phyloP scores from a whole-genome alignment of 257 asterid genomes.

The Fraxinus anomala region DNA sequence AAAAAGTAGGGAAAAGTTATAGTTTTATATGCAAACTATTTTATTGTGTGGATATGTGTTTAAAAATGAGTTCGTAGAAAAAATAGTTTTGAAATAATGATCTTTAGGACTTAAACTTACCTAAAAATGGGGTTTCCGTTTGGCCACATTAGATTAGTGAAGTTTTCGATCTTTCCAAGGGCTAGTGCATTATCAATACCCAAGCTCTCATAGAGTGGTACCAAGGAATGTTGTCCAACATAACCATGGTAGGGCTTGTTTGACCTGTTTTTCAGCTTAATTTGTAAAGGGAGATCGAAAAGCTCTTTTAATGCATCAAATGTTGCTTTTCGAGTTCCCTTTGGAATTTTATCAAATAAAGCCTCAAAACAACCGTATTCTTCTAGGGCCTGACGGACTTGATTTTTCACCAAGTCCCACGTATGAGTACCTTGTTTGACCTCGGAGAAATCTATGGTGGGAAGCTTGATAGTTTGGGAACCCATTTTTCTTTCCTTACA shows the following conservation, averaged over 20 bases:
- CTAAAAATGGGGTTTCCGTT: slow-evolving; percentile 55
- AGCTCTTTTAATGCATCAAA: slow-evolving; percentile 41
- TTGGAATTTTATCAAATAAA: slow-evolving; percentile 35
- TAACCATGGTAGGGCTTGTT: slow-evolving; percentile 63
- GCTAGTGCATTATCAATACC: slow-evolving; percentile 49
- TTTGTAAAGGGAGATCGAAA: slow-evolving; percentile 59
- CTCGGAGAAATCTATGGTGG: slow-evolving; percentile 46
- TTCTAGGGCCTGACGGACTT: slow-evolving; percentile 47
- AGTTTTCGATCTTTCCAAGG: slow-evolving; percentile 29
- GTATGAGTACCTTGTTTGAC: slow-evolving; percentile 32
- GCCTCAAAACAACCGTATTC: slow-evolving; percentile 72
- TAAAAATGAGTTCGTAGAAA: too few species aligned
- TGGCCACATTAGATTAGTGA: slow-evolving; percentile 53
- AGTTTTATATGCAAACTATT: too few species aligned
- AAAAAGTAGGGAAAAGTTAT: too few species aligned
- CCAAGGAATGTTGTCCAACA: slow-evolving; percentile 50
- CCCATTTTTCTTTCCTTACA: slow-evolving; percentile 33
- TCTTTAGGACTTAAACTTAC: slow-evolving; percentile 20
- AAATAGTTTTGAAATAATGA: too few species aligned
- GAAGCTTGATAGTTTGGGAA: slow-evolving; percentile 23
- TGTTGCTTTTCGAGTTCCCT: slow-evolving; percentile 32
- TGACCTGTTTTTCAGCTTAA: slow-evolving; percentile 46
- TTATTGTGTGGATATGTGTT: too few species aligned
- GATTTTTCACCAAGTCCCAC: slow-evolving; percentile 42
- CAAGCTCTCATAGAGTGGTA: slow-evolving; percentile 67